Percentiles rank a stretch among this genome's conserved stretches.
phyloP scores from a whole-genome alignment of 2,329 filamentous ascomycete species.

The Aspergillus thermomutatus region DNA sequence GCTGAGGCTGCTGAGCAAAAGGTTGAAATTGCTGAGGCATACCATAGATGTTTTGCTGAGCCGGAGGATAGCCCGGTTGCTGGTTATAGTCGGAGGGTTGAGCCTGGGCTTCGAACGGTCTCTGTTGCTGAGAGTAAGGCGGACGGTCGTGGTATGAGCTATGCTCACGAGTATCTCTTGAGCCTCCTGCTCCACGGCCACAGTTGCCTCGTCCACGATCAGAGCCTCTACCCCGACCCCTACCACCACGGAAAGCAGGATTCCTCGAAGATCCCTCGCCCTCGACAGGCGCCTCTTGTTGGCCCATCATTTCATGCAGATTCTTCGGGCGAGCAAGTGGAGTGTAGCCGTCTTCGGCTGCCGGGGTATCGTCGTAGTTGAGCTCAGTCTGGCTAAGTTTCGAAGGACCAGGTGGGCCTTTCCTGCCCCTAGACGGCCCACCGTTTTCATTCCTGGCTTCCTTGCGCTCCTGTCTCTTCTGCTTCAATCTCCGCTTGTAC shows the following conservation, averaged over 20 bases:
- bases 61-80: conserved; percentile 5
- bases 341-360: conserved; percentile 56
- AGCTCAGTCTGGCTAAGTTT: conserved; percentile 46
- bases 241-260: conserved; percentile 42
- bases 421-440: conserved; percentile 37
- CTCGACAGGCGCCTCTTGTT: conserved; percentile 36
- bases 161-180: conserved; percentile 28
- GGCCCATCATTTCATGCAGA: conserved; percentile 51
- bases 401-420: conserved; percentile 35
- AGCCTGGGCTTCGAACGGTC: conserved; percentile 12
- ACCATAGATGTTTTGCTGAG: conserved; percentile 22
- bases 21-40: conserved; percentile 26
- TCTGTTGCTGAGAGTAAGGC: conserved; percentile 22
- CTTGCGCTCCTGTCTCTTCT: conserved; percentile 58
- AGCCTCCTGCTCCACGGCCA: conserved; percentile 11
- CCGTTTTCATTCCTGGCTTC: conserved; percentile 44
- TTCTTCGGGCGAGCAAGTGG: conserved; percentile 66
- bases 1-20: conserved; percentile 13
- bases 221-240: conserved; percentile 46
- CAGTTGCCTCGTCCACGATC: conserved; percentile 33
- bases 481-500: conserved; percentile 67
- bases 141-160: conserved; percentile 26
- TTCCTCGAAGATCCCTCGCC: conserved; percentile 29
- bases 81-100: conserved; percentile 24
- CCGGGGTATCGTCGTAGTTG: conserved; percentile 63